Base-by-base conservation (phyloP, 345 rosid species). In the Gossypium arboreum region DNA sequence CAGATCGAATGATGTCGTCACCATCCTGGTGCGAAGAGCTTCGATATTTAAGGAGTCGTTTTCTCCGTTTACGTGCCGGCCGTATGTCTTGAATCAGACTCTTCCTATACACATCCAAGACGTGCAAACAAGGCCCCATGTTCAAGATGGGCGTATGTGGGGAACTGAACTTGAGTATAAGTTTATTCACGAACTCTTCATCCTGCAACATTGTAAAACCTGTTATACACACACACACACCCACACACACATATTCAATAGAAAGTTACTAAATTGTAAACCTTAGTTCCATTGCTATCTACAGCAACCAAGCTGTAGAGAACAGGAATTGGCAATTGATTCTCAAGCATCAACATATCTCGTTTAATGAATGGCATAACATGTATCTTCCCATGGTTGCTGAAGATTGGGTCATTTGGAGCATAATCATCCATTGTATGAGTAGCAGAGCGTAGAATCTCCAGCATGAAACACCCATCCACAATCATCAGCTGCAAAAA, bases 291-390 rank as follows among this genome's bases (percentile, higher is more conserved):
- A 34, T 77, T 18, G 44, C 76, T 58, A n/a, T 81, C 85, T 8
- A 79, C 75, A 11, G 79, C 73, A 39, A 73, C n/a, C 18, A 86
- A 76, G 76, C 41, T 70, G 9, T 74, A 55, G 25, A 88, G 81
- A 41, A 84, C 72, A 7, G 73, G 66, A 76, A 77, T 78, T 13
- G 88, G 89, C 67, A 88, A 60, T 64, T 88, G 91, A 75, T 88
- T 88, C 72, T 86, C 86, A 8, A 86, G 82, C 89, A 86, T 73
- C 8, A 88, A 47, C 91, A 84, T 88, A 66, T 86, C 91, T 9
- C 86, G 55, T 78, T 59, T 75, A 43, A 88, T 80, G 70, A 68
- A 78, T 0, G 86, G 86, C 75, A 78, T 58, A 2, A 86, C 73
- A 54, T 76, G 66, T 22, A 77, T 71, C 75, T 71, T 77, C 58